Evolutionary conservation across 495 filamentous ascomycete species (phyloP).

Genomic region (Penicillium roqueforti): DNA sequence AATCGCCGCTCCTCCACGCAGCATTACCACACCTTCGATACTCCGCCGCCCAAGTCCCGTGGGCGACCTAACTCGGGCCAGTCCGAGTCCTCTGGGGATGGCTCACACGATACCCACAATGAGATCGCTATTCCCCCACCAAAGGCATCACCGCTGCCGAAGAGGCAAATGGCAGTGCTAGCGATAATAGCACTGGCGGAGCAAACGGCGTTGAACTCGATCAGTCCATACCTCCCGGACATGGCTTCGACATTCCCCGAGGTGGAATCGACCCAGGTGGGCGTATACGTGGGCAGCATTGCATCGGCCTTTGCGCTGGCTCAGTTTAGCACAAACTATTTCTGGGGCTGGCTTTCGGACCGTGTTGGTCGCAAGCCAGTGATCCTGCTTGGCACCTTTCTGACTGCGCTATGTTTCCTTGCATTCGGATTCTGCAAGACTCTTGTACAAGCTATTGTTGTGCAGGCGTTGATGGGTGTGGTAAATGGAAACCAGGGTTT

Average conservation of each 20-base stretch:
- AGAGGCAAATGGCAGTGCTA: conserved; percentile 74
- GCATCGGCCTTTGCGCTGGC: conserved; percentile 89
- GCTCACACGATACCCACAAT: conserved; percentile 23
- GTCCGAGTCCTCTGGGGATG: conserved; percentile 39
- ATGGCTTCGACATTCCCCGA: conserved; percentile 87
- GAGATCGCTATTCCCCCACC: conserved; percentile 25
- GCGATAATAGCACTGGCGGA: conserved; percentile 87
- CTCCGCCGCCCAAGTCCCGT: conserved; percentile 76
- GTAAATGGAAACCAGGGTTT: conserved; percentile 88
- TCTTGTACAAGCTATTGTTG: conserved; percentile 74
- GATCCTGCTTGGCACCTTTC: conserved; percentile 77
- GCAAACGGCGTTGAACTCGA: conserved; percentile 94
- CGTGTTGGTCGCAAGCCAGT: conserved; percentile 88
- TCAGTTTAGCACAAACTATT: conserved; percentile 85
- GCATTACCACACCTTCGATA: conserved; percentile 94
- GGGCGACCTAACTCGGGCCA: conserved; percentile 54
- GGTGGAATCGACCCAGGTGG: conserved; percentile 64
- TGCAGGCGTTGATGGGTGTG: conserved; percentile 86
- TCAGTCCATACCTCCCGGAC: conserved; percentile 90
- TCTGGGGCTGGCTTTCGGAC: conserved; percentile 93
- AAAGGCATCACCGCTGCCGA: conserved; percentile 66
- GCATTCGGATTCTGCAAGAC: conserved; percentile 84
- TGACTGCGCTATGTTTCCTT: conserved; percentile 75
- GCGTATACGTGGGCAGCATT: conserved; percentile 84
- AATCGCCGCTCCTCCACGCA: conserved; percentile 61